Evolutionary conservation across 2,329 filamentous ascomycete species (phyloP).

Genomic region (Colletotrichum australisinense): DNA sequence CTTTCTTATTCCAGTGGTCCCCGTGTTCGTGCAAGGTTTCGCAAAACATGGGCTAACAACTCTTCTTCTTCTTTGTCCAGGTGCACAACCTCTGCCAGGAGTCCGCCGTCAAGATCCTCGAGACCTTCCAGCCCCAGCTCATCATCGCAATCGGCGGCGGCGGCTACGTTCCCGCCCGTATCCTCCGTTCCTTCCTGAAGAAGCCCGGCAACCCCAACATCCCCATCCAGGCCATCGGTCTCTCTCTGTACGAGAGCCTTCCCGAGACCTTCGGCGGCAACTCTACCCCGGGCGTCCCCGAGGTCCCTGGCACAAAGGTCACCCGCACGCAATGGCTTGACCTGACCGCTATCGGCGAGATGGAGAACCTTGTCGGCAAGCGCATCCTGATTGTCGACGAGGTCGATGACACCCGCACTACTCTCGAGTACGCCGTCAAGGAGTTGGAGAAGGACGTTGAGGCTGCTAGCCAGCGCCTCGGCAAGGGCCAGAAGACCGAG

Average conservation of each 20-base stretch:
- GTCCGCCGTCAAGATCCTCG: conserved; percentile 83
- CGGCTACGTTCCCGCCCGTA: conserved; percentile 96
- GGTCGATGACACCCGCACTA: conserved; percentile 95
- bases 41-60: not conserved
- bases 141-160: conserved; percentile 99
- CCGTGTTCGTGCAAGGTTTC: not conserved
- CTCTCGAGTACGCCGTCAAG: conserved; percentile 91
- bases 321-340: conserved; percentile 99
- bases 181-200: conserved; percentile 97
- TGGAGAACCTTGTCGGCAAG: conserved; percentile 91
- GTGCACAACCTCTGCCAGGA: conserved; percentile 97
- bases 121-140: conserved; percentile 89
- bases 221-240: conserved; percentile 97
- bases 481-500: conserved; percentile 75
- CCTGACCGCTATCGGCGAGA: conserved; percentile 82
- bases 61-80: conserved; percentile 56
- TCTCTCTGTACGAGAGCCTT: conserved; percentile 95
- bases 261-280: conserved; percentile 63
- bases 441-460: conserved; percentile 97
- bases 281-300: conserved; percentile 64
- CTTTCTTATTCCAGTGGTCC: not conserved
- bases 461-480: conserved; percentile 76
- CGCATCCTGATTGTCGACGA: conserved; percentile 93
- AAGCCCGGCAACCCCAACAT: conserved; percentile 89
- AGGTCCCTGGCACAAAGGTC: conserved; percentile 90